These are phyloP conservation scores for Podospora didyma DNA, from an alignment of 495 filamentous ascomycete genomes.

Conservation along the genomic window DNA sequence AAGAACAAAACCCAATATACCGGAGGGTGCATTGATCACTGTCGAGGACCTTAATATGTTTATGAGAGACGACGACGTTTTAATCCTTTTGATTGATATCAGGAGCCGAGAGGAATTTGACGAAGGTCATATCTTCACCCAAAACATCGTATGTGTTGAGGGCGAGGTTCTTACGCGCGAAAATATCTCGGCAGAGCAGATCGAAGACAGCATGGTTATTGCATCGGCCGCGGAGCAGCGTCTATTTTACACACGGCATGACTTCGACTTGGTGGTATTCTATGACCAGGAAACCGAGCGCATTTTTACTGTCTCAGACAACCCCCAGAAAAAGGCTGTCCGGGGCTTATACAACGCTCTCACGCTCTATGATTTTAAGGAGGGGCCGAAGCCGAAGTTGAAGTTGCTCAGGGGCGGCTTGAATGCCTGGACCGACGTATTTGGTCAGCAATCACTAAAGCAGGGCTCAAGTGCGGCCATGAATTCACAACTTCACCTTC, in stretches of 20 bases:
- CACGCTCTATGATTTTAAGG: slow-evolving; percentile 71
- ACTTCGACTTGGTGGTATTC: slow-evolving; percentile 84
- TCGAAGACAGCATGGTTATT: slow-evolving; percentile 77
- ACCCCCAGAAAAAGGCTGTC: slow-evolving; percentile 53
- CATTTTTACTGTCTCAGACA: slow-evolving; percentile 37
- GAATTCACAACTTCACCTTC: slow-evolving; percentile 1
- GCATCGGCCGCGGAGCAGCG: slow-evolving; percentile 69
- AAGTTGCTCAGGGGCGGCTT: slow-evolving; percentile 78
- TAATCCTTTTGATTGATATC: slow-evolving; percentile 80
- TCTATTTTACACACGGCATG: slow-evolving; percentile 69
- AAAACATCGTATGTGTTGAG: slow-evolving; percentile 84
- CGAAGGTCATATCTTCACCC: slow-evolving; percentile 77
- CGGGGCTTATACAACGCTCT: slow-evolving; percentile 73
- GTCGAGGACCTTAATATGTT: slow-evolving; percentile 63
- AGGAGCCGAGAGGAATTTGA: slow-evolving; percentile 79
- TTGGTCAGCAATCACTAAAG: slow-evolving; percentile 66
- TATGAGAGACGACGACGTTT: slow-evolving; percentile 49
- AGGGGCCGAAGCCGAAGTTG: slow-evolving; percentile 54
- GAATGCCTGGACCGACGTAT: slow-evolving; percentile 75
- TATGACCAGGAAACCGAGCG: slow-evolving; percentile 68
- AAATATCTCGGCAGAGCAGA: slow-evolving; percentile 79
- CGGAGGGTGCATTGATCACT: slow-evolving; percentile 58
- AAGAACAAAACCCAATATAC: slow-evolving; percentile 37
- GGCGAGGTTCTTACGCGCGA: slow-evolving; percentile 66
- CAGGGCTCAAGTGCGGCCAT: slow-evolving; percentile 21